Base-by-base conservation (phyloP, 345 rosid genomes). In the Limnanthes douglasii region DNA sequence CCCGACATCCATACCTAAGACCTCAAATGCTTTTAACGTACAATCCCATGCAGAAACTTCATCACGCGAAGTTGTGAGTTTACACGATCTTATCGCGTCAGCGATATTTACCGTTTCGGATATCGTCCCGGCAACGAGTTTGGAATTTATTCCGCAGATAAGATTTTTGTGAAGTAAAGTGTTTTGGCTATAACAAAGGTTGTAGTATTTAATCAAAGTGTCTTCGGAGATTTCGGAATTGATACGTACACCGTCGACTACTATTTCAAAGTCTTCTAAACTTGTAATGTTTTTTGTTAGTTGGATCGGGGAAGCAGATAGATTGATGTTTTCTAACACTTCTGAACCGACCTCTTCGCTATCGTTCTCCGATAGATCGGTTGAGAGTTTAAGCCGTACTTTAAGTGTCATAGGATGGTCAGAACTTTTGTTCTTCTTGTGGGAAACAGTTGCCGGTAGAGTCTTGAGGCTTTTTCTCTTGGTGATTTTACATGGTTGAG, bases 261-360 rank as follows among this genome's bases (percentile, higher is more conserved):
- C 19, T 31, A 70, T 62, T 59, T 56, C 57, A 46, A 73, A 69
- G 43, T 61, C 40, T 42, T 65, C 66, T 14, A 64, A 59, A 34
- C 45, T 64, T 41, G 50, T 44, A 21, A 65, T 43, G 15, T 67
- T 73, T 31, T 52, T 37, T n/a, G n/a, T n/a, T 24, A 70, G 65
- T 34, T 58, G 60, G 56, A 68, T 32, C 40, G 59, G 43, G 11
- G 56, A 64, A 11, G 44, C 30, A 3, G 68, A 51, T 41, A 62
- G 48, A 32, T 68, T 70, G 54, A 38, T 53, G 48, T 66, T 78
- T 62, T 75, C 84, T 31, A 65, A 43, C 65, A 70, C 75, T 67
- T 68, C 78, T 2, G 78, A 75, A 46, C 66, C 75, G 31, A 68
- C 75, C 17, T 71, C 84, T 49, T 70, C 75, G 15, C 78, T 75